phyloP scores from a whole-genome alignment of 176 grass and related monocot species.

The Raddia guianensis region DNA sequence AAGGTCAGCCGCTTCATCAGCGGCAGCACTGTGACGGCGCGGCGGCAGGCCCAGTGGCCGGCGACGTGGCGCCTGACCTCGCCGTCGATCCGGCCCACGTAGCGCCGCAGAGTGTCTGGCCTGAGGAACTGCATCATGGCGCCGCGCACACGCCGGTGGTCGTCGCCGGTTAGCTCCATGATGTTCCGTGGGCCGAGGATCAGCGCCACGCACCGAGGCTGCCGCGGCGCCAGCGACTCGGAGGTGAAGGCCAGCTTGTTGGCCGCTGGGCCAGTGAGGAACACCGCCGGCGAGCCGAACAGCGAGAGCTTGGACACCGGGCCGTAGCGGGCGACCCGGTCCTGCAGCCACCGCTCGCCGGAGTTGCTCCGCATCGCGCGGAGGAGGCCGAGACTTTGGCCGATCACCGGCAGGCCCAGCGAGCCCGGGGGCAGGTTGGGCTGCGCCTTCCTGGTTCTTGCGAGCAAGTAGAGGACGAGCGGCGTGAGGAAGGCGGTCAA shows the following conservation, averaged over 20 bases:
- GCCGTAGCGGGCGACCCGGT: constrained; percentile 43
- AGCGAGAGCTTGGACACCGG: constrained; percentile 65
- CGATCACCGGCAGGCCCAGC: constrained; percentile 51
- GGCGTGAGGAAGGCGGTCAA: constrained; percentile 13
- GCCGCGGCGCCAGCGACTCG: constrained; percentile 31
- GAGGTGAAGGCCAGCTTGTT: constrained; percentile 49
- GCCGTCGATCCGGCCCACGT: constrained; percentile 47
- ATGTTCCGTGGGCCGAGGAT: constrained; percentile 50
- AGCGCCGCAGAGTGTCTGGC: constrained; percentile 51
- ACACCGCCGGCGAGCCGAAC: constrained; percentile 47
- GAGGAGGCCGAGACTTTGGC: constrained; percentile 56
- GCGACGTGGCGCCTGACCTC: constrained; percentile 52
- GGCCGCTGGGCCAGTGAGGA: constrained; percentile 27
- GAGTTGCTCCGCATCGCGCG: constrained; percentile 52
- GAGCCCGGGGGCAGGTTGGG: constrained; percentile 48
- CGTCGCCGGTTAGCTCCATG: constrained; percentile 51
- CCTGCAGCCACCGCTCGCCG: constrained; percentile 47
- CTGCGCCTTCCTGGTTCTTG: not conserved
- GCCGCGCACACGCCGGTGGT: constrained; percentile 45
- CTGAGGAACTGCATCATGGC: constrained; percentile 52
- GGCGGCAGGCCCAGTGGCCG: constrained; percentile 25
- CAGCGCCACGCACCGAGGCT: constrained; percentile 32
- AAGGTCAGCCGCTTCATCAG: constrained; percentile 61
- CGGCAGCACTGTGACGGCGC: constrained; percentile 42
- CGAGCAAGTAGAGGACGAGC: constrained; percentile 20